Evolutionary conservation across 2,329 filamentous ascomycete species (phyloP).

Genomic region (Paraconiothyrium brasiliense): DNA sequence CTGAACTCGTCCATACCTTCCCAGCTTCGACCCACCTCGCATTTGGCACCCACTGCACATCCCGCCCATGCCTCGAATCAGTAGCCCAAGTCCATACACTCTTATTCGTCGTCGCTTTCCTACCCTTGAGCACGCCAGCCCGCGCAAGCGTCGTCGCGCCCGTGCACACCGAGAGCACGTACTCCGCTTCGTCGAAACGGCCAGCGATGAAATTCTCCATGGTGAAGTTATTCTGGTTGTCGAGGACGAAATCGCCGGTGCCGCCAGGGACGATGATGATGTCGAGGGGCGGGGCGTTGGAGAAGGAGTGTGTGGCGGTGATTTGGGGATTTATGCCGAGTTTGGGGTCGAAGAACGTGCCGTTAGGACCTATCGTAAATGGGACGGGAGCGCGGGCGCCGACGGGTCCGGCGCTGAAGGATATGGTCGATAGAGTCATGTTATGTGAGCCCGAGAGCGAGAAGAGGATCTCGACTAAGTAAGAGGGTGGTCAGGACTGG

Average conservation of each 20-base stretch:
- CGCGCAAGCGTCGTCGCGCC: slow-evolving; percentile 65
- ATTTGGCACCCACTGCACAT: slow-evolving; percentile 66
- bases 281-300: slow-evolving; percentile 60
- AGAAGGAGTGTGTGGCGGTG: slow-evolving; percentile 62
- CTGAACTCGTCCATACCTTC: slow-evolving; percentile 71
- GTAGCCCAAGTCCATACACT: slow-evolving; percentile 52
- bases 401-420: slow-evolving; percentile 15
- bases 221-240: slow-evolving; percentile 29
- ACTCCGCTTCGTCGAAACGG: slow-evolving; percentile 52
- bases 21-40: slow-evolving; percentile 71
- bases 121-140: slow-evolving; percentile 66
- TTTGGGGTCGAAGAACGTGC: neutral
- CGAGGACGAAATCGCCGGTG: slow-evolving; percentile 50
- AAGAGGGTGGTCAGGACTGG: neutral
- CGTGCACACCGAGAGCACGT: slow-evolving; percentile 71
- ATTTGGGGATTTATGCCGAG: slow-evolving; percentile 42
- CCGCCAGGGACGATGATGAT: slow-evolving; percentile 72
- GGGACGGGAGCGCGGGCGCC: neutral
- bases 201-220: slow-evolving; percentile 58
- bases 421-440: slow-evolving; percentile 22
- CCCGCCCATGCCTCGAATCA: slow-evolving; percentile 56
- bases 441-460: slow-evolving; percentile 12
- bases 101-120: slow-evolving; percentile 72
- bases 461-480: slow-evolving; percentile 50
- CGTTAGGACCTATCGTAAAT: neutral